These are phyloP conservation scores for Atkinsonella hypoxylon DNA, from an alignment of 2,329 filamentous ascomycete genomes.

Conservation along the genomic window DNA sequence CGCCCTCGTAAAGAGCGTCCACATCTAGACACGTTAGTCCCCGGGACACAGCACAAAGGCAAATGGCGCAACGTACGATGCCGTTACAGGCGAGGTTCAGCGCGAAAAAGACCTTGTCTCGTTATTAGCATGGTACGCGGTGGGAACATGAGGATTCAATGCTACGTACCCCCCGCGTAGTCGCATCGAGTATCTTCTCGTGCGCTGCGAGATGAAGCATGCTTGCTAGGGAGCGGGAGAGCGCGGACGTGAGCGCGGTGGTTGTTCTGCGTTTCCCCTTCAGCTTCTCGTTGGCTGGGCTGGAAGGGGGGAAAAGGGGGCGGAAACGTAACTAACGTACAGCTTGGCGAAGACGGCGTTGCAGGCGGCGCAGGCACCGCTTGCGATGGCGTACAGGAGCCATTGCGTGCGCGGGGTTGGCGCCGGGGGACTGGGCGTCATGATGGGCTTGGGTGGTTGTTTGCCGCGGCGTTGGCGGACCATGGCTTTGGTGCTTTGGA, in stretches of 20 bases:
- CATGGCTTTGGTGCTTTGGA: constrained; percentile 11
- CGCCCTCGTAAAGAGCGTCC: constrained; percentile 70
- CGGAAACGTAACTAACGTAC: constrained; percentile 31
- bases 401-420: constrained; percentile 32
- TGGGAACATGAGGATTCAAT: background rate
- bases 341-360: constrained; percentile 79
- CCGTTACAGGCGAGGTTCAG: constrained; percentile 67
- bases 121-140: constrained; percentile 5
- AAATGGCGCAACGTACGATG: constrained; percentile 35
- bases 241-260: constrained; percentile 38
- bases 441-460: constrained; percentile 3
- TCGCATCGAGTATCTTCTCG: constrained; percentile 33
- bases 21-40: too few relatives aligned
- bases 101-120: constrained; percentile 53
- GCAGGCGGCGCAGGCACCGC: constrained; percentile 66
- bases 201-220: constrained; percentile 30
- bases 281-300: background rate
- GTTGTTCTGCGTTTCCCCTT: too few relatives aligned
- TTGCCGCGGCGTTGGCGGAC: constrained; percentile 16
- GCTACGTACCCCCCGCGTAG: constrained; percentile 38
- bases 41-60: background rate
- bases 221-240: constrained; percentile 33
- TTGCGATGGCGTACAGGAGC: constrained; percentile 60
- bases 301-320: background rate
- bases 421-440: constrained; percentile 7